Evolutionary conservation across 352 stramenopile genomes (phyloP), one percentile per base, ranked within the genome.

Genomic region (Pelagophyceae sp.): DNA sequence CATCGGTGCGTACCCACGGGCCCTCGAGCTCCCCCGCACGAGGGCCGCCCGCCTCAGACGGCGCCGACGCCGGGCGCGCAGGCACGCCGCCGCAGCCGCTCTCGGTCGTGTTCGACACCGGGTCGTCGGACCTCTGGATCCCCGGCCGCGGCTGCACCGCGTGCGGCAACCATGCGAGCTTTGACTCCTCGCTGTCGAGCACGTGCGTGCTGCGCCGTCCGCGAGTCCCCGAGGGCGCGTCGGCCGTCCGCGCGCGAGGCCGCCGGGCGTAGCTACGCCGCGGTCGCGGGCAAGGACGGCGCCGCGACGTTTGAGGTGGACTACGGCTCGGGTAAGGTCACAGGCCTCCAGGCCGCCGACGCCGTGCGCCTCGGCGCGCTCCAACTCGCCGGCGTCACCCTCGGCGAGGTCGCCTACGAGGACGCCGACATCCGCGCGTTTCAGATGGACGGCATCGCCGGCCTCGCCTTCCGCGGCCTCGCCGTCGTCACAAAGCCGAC

Each of bases 371-470:
- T 95, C 20, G 89, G 88, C 32, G 84, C 78, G 0, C 92, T 91
- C 54, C 85, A 82, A 0, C 84, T 94, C 72, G 83, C 87, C 51
- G 89, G 87, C 72, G 89, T 93, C 50, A 84, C 84, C 51, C 93
- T 95, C 71, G 90, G 89, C 11, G 77, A 87, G 33, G 77, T 90
- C 69, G 80, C 81, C 6, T 79, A 84, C 27, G 86, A 89, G 72
- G 87, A 86, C 50, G 82, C 84, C 1, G 79, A 81, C 60, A 89
- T 89, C 75, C 83, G 87, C 81, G 76, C 86, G 58, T 94, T 94
- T 75, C 84, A 93, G 32, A 90, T 91, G 32, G 90, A 95, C 80
- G 90, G 90, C 31, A 93, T 95, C 77, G 90, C 93, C 54, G 90
- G 90, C 1, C 74, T 95, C 27, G 90, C 82, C 0, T 95, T 95